Conservation (phyloP, 2,329 filamentous ascomycete species). For the Myriosclerotinia scirpicola region DNA sequence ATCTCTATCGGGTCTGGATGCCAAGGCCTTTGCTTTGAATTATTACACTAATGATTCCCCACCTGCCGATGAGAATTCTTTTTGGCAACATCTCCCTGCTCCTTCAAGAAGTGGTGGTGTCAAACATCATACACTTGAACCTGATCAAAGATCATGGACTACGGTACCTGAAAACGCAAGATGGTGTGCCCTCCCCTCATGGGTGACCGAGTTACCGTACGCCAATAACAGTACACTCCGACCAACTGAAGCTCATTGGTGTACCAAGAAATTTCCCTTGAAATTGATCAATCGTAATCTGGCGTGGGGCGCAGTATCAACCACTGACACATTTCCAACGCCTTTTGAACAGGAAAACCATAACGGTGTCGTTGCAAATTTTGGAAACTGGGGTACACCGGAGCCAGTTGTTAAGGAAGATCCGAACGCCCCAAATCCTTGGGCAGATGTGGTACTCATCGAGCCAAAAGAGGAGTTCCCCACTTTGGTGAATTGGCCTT, state of each 20-base stretch:
- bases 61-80: background rate
- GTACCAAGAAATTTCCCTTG: background rate
- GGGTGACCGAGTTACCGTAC: background rate
- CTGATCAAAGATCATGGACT: background rate
- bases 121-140: background rate
- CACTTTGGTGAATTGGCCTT: constrained; percentile 5
- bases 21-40: background rate
- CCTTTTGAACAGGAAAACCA: background rate
- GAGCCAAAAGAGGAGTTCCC: background rate
- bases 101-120: background rate
- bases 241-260: background rate
- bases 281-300: background rate
- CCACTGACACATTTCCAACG: background rate
- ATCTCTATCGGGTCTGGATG: accelerated
- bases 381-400: background rate
- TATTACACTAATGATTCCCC: background rate
- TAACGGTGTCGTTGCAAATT: background rate
- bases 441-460: background rate
- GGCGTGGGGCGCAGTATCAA: background rate
- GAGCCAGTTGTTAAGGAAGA: background rate
- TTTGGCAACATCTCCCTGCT: constrained; percentile 5
- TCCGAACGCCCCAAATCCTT: background rate
- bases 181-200: background rate
- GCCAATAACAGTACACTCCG: background rate
- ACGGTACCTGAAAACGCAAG: constrained; percentile 12